Conservation (phyloP, 2,329 filamentous ascomycete species). For the Aureobasidium sp. region DNA sequence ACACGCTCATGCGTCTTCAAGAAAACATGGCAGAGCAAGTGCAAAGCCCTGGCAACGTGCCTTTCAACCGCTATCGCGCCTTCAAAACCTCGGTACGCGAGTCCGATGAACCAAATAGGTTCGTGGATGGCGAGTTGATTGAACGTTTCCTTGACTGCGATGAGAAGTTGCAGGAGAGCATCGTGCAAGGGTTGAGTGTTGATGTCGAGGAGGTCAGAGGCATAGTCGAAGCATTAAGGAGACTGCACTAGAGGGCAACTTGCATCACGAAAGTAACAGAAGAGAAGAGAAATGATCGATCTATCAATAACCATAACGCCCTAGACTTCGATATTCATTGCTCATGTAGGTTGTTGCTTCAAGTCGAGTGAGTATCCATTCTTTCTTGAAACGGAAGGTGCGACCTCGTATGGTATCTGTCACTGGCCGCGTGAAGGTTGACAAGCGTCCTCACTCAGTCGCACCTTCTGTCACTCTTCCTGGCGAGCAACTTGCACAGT, state of each 20-base stretch:
- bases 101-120: slow-evolving; percentile 70
- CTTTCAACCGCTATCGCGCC: slow-evolving; percentile 73
- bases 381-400: no score
- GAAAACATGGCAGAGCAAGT: slow-evolving; percentile 60
- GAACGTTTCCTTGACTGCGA: slow-evolving; percentile 73
- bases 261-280: no score
- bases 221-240: slow-evolving; percentile 51
- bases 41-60: slow-evolving; percentile 62
- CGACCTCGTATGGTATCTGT: no score
- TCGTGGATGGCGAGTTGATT: slow-evolving; percentile 86
- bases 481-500: no score
- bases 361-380: no score
- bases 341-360: no score
- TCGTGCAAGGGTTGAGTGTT: slow-evolving; percentile 47
- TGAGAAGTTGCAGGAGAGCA: slow-evolving; percentile 50
- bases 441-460: no score
- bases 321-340: no score
- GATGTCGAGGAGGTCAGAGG: slow-evolving; percentile 52
- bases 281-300: no score
- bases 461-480: no score
- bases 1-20: slow-evolving; percentile 79
- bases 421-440: no score
- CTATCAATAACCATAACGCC: no score
- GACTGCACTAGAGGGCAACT: slow-evolving; percentile 44
- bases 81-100: slow-evolving; percentile 68